phyloP scores from a whole-genome alignment of 306 rosid genomes.

The Casuarina equisetifolia region DNA sequence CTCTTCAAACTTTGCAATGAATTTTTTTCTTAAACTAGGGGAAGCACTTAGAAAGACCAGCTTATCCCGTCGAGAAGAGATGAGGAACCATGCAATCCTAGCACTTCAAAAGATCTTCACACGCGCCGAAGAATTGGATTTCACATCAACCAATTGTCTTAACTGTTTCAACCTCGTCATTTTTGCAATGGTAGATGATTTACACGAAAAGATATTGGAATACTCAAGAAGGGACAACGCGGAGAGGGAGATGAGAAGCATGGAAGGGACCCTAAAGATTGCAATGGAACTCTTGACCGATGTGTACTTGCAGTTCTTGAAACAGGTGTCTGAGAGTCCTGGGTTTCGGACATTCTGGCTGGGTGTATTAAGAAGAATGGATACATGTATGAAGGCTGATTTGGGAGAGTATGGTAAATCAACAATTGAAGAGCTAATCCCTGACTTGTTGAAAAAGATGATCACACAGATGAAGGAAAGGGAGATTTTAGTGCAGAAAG shows the following conservation, averaged over 20 bases:
- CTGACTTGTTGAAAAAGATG: constrained; percentile 66
- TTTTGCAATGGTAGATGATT: constrained; percentile 88
- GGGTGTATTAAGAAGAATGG: constrained; percentile 91
- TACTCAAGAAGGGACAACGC: constrained; percentile 82
- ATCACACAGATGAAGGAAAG: constrained; percentile 69
- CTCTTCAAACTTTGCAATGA: constrained; percentile 51
- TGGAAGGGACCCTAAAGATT: constrained; percentile 82
- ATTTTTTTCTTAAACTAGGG: constrained; percentile 72
- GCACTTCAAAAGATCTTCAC: constrained; percentile 64
- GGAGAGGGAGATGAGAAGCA: constrained; percentile 86
- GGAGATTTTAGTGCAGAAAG: constrained; percentile 52
- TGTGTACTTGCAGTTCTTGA: constrained; percentile 66
- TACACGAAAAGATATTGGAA: constrained; percentile 89
- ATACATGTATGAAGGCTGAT: constrained; percentile 86
- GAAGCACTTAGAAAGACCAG: constrained; percentile 74
- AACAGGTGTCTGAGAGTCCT: constrained; percentile 48
- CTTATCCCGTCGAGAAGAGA: constrained; percentile 80
- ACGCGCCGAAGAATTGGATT: constrained; percentile 68
- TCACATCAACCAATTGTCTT: constrained; percentile 52
- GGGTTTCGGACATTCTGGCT: constrained; percentile 79
- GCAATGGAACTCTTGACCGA: constrained; percentile 75
- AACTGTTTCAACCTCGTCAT: constrained; percentile 71
- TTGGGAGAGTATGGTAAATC: constrained; percentile 70
- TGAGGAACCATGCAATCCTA: constrained; percentile 74
- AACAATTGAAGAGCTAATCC: constrained; percentile 50